Evolutionary conservation across 768 basidiomycete genomes (phyloP).

Genomic region (Phlegmacium glaucopus): DNA sequence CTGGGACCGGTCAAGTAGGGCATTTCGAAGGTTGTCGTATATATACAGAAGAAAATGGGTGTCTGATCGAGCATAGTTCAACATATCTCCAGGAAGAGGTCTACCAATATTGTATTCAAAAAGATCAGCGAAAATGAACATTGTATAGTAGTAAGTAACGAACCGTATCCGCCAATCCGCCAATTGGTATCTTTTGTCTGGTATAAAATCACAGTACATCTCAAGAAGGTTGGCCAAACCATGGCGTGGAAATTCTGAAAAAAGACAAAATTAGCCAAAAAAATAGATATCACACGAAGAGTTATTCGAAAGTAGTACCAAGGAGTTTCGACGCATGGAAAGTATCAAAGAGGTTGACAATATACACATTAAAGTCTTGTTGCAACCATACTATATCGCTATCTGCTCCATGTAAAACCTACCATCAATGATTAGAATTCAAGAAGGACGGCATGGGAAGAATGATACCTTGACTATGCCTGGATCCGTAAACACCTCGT

Average conservation of each 20-base stretch:
- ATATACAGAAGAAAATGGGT: slow-evolving; percentile 94
- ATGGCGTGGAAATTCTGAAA: slow-evolving; percentile 77
- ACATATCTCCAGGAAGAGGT: slow-evolving; percentile 86
- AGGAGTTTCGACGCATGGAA: slow-evolving; percentile 90
- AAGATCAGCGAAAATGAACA: background rate
- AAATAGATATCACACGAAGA: background rate
- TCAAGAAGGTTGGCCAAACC: slow-evolving; percentile 81
- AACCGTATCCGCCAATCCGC: slow-evolving; percentile 97
- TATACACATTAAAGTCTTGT: slow-evolving; percentile 89
- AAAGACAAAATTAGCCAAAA: slow-evolving; percentile 1
- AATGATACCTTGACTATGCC: slow-evolving; percentile 79
- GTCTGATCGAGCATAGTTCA: slow-evolving; percentile 90
- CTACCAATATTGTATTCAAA: slow-evolving; percentile 25
- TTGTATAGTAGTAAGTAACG: slow-evolving; percentile 12
- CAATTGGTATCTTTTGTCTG: slow-evolving; percentile 95
- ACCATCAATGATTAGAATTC: background rate
- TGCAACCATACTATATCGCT: slow-evolving; percentile 96
- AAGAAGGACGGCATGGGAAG: slow-evolving; percentile 1
- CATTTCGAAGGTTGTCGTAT: slow-evolving; percentile 87
- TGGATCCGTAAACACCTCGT: slow-evolving; percentile 85
- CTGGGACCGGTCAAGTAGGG: slow-evolving; percentile 69
- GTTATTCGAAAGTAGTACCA: slow-evolving; percentile 40
- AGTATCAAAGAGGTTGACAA: slow-evolving; percentile 97
- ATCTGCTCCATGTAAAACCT: slow-evolving; percentile 95
- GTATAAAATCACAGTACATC: slow-evolving; percentile 84